Conservation (phyloP, 257 asterid genomes). For the Cynanchum wilfordii region DNA sequence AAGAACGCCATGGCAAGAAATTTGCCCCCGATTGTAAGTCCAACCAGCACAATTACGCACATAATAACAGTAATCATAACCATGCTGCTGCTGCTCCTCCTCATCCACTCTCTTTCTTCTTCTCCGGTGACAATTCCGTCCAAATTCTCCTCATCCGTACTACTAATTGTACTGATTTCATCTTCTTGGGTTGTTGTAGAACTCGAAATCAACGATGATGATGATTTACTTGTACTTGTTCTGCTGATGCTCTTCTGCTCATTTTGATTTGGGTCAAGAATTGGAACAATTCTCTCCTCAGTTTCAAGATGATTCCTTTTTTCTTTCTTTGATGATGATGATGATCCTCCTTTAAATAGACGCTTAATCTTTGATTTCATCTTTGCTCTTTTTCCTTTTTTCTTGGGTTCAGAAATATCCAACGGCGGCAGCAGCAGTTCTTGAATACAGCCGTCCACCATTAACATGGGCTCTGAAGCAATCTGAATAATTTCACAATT, state of each 20-base stretch:
- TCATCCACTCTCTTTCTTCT: neutral
- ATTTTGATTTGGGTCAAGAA: slow-evolving; percentile 1
- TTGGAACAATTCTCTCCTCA: slow-evolving; percentile 8
- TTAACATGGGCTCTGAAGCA: slow-evolving; percentile 1
- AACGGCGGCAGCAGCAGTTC: too few species aligned
- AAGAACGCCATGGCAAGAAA: slow-evolving; percentile 43
- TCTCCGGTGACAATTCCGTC: slow-evolving; percentile 12
- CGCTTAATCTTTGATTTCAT: slow-evolving; percentile 54
- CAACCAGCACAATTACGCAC: slow-evolving; percentile 48
- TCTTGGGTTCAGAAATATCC: slow-evolving; percentile 23
- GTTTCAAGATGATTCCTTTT: neutral
- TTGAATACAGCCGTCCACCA: neutral
- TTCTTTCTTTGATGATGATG: slow-evolving; percentile 20
- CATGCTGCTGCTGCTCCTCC: too few species aligned
- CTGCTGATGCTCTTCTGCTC: too few species aligned
- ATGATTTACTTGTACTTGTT: neutral
- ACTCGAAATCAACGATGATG: neutral
- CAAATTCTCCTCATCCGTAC: slow-evolving; percentile 6
- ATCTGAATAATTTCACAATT: slow-evolving; percentile 25
- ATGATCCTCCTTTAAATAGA: slow-evolving; percentile 21
- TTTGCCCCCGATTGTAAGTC: slow-evolving; percentile 54
- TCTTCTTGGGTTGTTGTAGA: neutral
- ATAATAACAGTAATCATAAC: too few species aligned
- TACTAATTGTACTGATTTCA: neutral
- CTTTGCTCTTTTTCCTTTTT: slow-evolving; percentile 31